Conservation (phyloP, 73 alveolate species). For the Paramecium pentaurelia region DNA sequence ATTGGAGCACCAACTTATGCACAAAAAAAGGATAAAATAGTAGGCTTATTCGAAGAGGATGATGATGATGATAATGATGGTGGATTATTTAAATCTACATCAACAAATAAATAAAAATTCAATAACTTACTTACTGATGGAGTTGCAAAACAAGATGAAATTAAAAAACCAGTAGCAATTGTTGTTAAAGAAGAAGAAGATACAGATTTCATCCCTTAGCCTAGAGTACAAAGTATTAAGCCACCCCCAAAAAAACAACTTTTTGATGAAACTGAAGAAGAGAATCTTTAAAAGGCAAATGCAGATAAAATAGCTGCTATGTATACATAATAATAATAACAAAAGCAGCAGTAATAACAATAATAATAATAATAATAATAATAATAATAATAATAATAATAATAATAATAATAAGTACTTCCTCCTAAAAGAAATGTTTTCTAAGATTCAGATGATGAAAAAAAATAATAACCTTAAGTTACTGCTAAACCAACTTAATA, state of each 20-base stretch:
- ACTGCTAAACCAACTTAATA: neutral
- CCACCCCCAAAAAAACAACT: neutral
- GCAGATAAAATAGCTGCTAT: constrained; percentile 38
- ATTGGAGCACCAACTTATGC: neutral
- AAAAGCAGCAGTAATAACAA: neutral
- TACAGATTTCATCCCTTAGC: neutral
- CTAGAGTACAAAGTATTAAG: neutral
- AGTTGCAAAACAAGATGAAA: neutral
- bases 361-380: no score
- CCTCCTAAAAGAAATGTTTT: neutral
- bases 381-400: no score
- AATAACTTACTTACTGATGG: neutral
- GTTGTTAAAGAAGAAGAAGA: neutral
- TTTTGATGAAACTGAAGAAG: constrained; percentile 35
- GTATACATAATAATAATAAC: neutral
- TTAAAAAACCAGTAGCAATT: neutral
- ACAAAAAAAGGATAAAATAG: neutral
- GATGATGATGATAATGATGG: constrained; percentile 3
- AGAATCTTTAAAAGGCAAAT: neutral
- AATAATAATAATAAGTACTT: neutral
- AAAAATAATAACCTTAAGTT: neutral
- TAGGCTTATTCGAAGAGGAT: neutral
- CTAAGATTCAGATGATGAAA: constrained; percentile 2
- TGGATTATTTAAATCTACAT: neutral
- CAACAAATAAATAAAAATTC: neutral